phyloP scores from a whole-genome alignment of 352 stramenopile species.

The Phytopythium cucurbitacearum region DNA sequence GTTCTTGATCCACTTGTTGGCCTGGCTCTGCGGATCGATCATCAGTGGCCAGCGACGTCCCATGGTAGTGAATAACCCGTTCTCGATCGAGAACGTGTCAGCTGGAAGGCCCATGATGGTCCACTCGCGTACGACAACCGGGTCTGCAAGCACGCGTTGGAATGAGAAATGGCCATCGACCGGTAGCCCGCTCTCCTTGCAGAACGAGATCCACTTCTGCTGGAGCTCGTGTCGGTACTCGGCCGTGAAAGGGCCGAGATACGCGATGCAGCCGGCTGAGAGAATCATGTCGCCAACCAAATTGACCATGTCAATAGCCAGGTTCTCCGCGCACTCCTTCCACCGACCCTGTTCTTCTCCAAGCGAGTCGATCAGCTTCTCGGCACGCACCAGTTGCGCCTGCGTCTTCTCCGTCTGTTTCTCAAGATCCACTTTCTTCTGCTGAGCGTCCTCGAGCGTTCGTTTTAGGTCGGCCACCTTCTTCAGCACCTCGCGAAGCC shows the following conservation, averaged over 20 bases:
- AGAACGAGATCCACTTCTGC: constrained; percentile 79
- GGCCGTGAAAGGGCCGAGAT: constrained; percentile 89
- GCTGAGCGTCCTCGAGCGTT: constrained; percentile 83
- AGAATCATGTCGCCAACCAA: constrained; percentile 93
- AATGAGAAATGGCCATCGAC: constrained; percentile 86
- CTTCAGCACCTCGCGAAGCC: constrained; percentile 70
- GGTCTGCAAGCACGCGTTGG: constrained; percentile 75
- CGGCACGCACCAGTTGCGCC: constrained; percentile 85
- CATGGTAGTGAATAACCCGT: constrained; percentile 90
- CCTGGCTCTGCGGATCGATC: constrained; percentile 93
- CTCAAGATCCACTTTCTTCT: constrained; percentile 92
- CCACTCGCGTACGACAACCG: constrained; percentile 89
- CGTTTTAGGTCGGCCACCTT: constrained; percentile 88
- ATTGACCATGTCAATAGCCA: constrained; percentile 85
- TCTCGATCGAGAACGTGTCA: constrained; percentile 93
- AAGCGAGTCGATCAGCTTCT: constrained; percentile 88
- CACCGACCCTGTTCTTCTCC: constrained; percentile 89
- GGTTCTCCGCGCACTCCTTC: constrained; percentile 73
- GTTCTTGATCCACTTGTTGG: constrained; percentile 93
- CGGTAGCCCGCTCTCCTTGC: constrained; percentile 72
- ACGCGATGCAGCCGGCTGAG: constrained; percentile 90
- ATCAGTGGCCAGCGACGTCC: constrained; percentile 90
- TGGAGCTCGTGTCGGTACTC: constrained; percentile 84
- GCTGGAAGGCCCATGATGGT: constrained; percentile 90
- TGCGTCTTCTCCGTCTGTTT: constrained; percentile 84